Percentiles rank a stretch among this genome's conserved stretches.
phyloP scores from a whole-genome alignment of 768 basidiomycete genomes.

The Tylopilus sp. region DNA sequence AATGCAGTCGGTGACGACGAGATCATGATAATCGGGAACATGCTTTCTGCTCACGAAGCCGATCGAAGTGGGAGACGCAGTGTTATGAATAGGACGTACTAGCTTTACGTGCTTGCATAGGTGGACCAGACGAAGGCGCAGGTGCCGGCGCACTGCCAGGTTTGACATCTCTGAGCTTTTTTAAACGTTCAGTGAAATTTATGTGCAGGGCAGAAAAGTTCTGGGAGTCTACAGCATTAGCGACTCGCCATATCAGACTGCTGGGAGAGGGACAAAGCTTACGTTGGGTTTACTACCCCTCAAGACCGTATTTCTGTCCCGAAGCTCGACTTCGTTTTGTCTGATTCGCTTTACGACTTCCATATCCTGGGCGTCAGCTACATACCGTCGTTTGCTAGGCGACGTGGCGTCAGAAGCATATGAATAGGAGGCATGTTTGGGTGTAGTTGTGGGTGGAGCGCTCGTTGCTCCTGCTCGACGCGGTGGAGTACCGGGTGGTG shows the following conservation, averaged over 20 bases:
- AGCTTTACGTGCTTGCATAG: constrained; percentile 61
- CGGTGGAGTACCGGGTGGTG: not conserved
- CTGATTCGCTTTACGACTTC: constrained; percentile 85
- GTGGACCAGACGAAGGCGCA: constrained; percentile 34
- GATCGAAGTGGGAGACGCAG: not conserved
- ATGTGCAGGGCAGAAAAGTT: constrained; percentile 73
- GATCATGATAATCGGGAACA: constrained; percentile 95
- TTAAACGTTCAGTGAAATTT: constrained; percentile 72
- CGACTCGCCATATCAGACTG: not conserved
- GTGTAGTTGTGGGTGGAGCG: constrained; percentile 19
- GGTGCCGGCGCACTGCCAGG: constrained; percentile 44
- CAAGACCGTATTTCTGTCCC: constrained; percentile 79
- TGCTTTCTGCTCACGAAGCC: constrained; percentile 47
- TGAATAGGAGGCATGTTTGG: constrained; percentile 20
- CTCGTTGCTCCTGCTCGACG: constrained; percentile 24
- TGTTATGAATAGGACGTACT: constrained; percentile 40
- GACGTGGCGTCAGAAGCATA: constrained; percentile 9
- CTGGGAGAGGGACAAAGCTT: constrained; percentile 21
- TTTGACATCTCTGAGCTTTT: constrained; percentile 68
- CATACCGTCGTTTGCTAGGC: not conserved
- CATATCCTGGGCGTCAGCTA: constrained; percentile 60
- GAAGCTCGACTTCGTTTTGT: constrained; percentile 71
- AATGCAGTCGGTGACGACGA: constrained; percentile 91
- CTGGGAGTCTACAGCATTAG: constrained; percentile 35
- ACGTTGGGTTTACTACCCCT: constrained; percentile 84